Conservation (phyloP, 1,284 basidiomycete species). For the Phylloboletellus chloephorus region DNA sequence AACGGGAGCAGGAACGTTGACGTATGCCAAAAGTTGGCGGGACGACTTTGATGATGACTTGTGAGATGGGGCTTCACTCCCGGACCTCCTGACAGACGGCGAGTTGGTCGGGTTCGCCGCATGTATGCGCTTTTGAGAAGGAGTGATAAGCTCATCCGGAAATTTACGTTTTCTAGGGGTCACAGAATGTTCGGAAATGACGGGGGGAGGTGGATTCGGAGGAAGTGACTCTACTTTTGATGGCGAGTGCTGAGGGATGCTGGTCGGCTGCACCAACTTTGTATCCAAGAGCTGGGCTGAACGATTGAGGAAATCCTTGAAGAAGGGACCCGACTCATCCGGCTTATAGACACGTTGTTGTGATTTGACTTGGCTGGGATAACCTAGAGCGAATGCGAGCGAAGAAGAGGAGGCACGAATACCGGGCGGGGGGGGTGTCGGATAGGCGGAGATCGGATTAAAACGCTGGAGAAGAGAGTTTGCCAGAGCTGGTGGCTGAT, state of each 20-base stretch:
- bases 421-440: constrained; percentile 61
- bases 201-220: constrained; percentile 11
- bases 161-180: constrained; percentile 52
- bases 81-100: constrained; percentile 10
- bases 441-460: constrained; percentile 54
- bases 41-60: constrained; percentile 28
- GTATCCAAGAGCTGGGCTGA: constrained; percentile 37
- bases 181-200: constrained; percentile 35
- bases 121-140: constrained; percentile 49
- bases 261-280: constrained; percentile 20
- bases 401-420: constrained; percentile 64
- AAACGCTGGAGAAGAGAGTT: constrained; percentile 59
- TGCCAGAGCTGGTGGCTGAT: constrained; percentile 45
- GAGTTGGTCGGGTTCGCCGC: constrained; percentile 1
- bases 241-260: constrained; percentile 13
- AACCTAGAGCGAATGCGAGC: constrained; percentile 63
- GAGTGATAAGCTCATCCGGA: constrained; percentile 42
- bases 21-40: constrained; percentile 48
- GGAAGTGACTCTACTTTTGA: constrained; percentile 12
- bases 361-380: constrained; percentile 33
- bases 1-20: constrained; percentile 48
- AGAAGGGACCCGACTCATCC: constrained; percentile 56
- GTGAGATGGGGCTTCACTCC: constrained; percentile 23
- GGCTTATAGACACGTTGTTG: constrained; percentile 40
- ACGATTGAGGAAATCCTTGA: constrained; percentile 57